Percentiles rank a stretch among this genome's conserved stretches.
Conservation (phyloP, 352 stramenopile species). For the Phytophthora gonapodyides region DNA sequence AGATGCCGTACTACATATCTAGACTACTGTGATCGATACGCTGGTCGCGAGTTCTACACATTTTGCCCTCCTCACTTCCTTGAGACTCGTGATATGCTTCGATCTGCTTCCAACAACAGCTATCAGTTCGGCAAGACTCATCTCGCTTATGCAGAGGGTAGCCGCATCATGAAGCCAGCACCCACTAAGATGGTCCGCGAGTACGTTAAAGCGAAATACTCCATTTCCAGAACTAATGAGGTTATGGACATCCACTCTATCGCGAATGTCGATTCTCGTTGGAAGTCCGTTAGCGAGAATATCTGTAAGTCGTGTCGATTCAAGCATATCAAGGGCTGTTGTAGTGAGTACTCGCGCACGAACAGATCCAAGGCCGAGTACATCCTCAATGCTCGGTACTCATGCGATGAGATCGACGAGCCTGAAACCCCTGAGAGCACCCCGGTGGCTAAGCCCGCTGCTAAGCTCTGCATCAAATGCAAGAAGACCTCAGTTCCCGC, state of each 20-base stretch:
- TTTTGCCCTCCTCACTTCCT: constrained; percentile 14
- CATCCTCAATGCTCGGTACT: too few relatives aligned
- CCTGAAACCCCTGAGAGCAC: too few relatives aligned
- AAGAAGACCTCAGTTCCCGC: too few relatives aligned
- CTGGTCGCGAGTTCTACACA: constrained; percentile 4
- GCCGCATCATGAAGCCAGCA: constrained; percentile 16
- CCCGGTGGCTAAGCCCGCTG: too few relatives aligned
- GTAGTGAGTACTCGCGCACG: constrained; percentile 5
- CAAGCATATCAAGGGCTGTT: constrained; percentile 14
- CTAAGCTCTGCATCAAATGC: too few relatives aligned
- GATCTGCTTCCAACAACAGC: constrained; percentile 12
- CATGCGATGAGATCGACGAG: too few relatives aligned
- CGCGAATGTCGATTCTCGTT: constrained; percentile 12
- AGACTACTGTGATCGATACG: constrained; percentile 11
- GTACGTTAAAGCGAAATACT: constrained; percentile 8
- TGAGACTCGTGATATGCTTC: constrained; percentile 16
- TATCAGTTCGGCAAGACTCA: constrained; percentile 19
- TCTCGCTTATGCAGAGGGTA: too few relatives aligned
- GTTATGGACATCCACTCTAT: constrained; percentile 14
- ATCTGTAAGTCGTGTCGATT: constrained; percentile 14
- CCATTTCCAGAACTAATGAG: constrained; percentile 13
- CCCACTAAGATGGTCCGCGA: too few relatives aligned
- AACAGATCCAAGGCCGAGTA: constrained; percentile 12
- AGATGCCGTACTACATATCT: constrained; percentile 3
- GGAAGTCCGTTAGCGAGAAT: constrained; percentile 9